A percentile compares a stretch with the other conserved stretches of the same genome.
phyloP scores from a whole-genome alignment of 2,329 filamentous ascomycete species.

The Claviceps fusiformis region DNA sequence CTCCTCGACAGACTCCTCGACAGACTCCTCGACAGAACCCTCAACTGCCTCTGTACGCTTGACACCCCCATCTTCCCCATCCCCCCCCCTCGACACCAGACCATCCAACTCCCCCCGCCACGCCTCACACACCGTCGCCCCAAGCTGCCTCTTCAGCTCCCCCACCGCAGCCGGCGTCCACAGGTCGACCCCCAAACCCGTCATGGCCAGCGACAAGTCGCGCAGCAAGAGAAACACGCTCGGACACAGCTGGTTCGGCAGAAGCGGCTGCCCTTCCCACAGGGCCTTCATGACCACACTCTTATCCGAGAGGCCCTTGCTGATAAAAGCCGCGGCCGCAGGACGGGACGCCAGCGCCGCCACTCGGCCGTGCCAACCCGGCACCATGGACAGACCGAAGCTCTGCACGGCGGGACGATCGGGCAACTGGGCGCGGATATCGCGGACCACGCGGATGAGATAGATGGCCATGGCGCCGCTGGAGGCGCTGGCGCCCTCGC shows the following conservation, averaged over 20 bases:
- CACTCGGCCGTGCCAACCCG: constrained; percentile 49
- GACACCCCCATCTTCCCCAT: constrained; percentile 4
- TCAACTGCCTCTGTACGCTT: not conserved
- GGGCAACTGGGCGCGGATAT: constrained; percentile 56
- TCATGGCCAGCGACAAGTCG: constrained; percentile 53
- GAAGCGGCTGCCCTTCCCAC: constrained; percentile 65
- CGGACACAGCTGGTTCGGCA: constrained; percentile 70
- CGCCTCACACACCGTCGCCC: constrained; percentile 31
- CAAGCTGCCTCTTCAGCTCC: constrained; percentile 46
- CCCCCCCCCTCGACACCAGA: constrained; percentile 8
- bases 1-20: not conserved
- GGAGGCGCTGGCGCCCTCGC: constrained; percentile 19
- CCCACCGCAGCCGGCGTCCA: constrained; percentile 61
- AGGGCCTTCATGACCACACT: constrained; percentile 49
- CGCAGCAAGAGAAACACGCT: constrained; percentile 59
- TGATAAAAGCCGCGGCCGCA: constrained; percentile 34
- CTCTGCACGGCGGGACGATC: constrained; percentile 31
- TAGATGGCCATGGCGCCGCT: constrained; percentile 47
- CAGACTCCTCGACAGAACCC: not conserved
- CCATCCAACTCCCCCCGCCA: constrained; percentile 33
- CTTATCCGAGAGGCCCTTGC: constrained; percentile 27
- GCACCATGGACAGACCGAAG: constrained; percentile 49
- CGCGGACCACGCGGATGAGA: constrained; percentile 58
- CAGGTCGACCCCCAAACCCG: constrained; percentile 56
- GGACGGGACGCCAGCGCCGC: constrained; percentile 36